Percentiles rank a stretch among this genome's conserved stretches.
Evolutionary conservation across 805 yeast genomes (phyloP).

Genomic region (Brettanomyces bruxellensis): DNA sequence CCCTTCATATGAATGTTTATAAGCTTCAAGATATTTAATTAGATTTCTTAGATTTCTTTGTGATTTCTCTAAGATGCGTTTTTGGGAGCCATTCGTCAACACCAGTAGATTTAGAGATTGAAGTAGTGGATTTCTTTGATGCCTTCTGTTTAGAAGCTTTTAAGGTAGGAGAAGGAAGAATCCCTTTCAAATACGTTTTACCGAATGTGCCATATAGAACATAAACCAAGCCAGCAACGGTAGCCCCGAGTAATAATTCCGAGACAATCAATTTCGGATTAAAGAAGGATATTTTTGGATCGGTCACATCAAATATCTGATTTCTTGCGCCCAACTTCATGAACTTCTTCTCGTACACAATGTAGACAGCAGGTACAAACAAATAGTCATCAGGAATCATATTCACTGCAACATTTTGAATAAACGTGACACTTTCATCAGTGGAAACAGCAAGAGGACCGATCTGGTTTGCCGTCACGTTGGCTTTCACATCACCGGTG

Average conservation of each 20-base stretch:
- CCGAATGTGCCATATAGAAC: slow-evolving; percentile 36
- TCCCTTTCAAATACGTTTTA: slow-evolving; percentile 35
- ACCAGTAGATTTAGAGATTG: slow-evolving; percentile 16
- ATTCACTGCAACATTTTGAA: slow-evolving; percentile 52
- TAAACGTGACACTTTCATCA: slow-evolving; percentile 40
- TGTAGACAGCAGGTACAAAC: slow-evolving; percentile 51
- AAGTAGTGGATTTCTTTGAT: slow-evolving; percentile 16
- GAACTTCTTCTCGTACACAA: slow-evolving; percentile 39
- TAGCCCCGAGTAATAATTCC: slow-evolving; percentile 41
- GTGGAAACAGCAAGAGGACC: slow-evolving; percentile 50
- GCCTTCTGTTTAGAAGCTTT: slow-evolving; percentile 15
- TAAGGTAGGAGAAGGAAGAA: slow-evolving; percentile 21
- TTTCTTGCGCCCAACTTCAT: slow-evolving; percentile 49
- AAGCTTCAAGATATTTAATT: background rate
- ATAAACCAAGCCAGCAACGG: slow-evolving; percentile 44
- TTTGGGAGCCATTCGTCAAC: slow-evolving; percentile 50
- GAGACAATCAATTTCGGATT: slow-evolving; percentile 65
- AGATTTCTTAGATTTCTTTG: slow-evolving; percentile 11
- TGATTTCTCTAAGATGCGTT: slow-evolving; percentile 31
- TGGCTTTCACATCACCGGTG: slow-evolving; percentile 42
- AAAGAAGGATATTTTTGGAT: slow-evolving; percentile 58
- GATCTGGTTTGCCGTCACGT: slow-evolving; percentile 54
- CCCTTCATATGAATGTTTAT: too few relatives aligned
- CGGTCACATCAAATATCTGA: slow-evolving; percentile 49
- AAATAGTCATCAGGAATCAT: slow-evolving; percentile 49